Evolutionary conservation across 495 filamentous ascomycete species (phyloP).

Genomic region (Hyaloscypha hepaticicola): DNA sequence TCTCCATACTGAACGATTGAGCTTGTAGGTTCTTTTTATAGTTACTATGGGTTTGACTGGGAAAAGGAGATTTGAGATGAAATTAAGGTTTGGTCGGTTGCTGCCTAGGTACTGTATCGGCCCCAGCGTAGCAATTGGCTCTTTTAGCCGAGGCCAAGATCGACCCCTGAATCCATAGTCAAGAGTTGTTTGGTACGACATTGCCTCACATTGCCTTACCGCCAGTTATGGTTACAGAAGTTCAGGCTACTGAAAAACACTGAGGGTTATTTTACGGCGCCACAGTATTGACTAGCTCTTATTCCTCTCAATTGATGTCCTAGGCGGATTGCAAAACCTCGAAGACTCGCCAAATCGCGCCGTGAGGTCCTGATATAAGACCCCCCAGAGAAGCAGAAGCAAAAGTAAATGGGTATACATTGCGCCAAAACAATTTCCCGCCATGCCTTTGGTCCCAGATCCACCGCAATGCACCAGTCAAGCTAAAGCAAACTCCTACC

Average conservation of each 20-base stretch:
- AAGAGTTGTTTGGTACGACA: no score
- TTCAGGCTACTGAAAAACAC: no score
- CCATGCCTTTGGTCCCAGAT: conserved; percentile 16
- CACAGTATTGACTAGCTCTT: neutral
- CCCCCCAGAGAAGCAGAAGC: neutral
- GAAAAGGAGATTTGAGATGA: neutral
- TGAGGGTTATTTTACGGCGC: neutral
- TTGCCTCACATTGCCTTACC: no score
- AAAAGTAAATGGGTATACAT: conserved; percentile 30
- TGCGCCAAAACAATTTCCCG: conserved; percentile 15
- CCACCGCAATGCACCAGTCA: conserved; percentile 7
- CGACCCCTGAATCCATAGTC: no score
- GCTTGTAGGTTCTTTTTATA: no score
- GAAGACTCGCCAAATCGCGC: neutral
- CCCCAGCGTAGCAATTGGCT: no score
- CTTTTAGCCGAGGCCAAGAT: no score
- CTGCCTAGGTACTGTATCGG: no score
- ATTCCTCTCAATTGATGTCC: neutral
- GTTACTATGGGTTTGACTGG: no score
- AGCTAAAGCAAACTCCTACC: neutral
- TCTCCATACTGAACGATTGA: conserved; percentile 4
- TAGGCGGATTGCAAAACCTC: neutral
- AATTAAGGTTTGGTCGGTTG: no score
- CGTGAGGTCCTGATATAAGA: neutral
- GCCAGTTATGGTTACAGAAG: no score